Evolutionary conservation across 1,284 basidiomycete genomes (phyloP), one percentile per base, ranked within the genome.

Genomic region (Pseudozyma tsukubaensis): DNA sequence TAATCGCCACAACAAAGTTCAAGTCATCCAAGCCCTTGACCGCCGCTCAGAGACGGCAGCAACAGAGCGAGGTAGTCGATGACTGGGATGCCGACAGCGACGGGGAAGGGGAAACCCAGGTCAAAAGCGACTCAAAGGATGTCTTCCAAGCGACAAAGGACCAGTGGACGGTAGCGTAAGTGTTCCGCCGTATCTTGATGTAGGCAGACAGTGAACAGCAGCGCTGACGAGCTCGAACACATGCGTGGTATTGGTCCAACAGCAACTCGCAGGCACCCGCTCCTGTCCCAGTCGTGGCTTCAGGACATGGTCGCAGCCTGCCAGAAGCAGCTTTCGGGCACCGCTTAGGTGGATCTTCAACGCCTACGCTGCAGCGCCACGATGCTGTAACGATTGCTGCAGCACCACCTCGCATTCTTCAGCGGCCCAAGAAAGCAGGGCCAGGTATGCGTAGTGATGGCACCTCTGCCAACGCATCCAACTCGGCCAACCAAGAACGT

Each of bases 71-170:
- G 0, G 66, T 68, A 0, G 47, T 64, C 16, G 72, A 75, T 18
- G 72, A 75, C 57, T 75, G 72, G 72, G 72, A 75, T 13, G 72
- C 68, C 11, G 68, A 71, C 13, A 75, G 68, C 36, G 65, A 61
- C 48, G 64, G 58, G 14, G 71, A 68, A 14, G 61, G 52, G n/a
- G n/a, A 14, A 6, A 16, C 14, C 37, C 44, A 24, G 6, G 29
- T 3, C 2, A 35, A 10, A 4, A 47, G 24, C 8, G 44, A 47
- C 7, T 1, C 29, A 40, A 44, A 32, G 12, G 72, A 75, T 24
- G 63, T 66, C 16, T 75, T 75, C 48, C 54, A 32, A 10, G 49
- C 56, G 3, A 51, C 67, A 40, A 75, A 71, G 55, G 45, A 64
- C 13, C 59, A 75, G 18, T 75, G 72, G 72, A 52, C 43, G 16